Conservation (phyloP, 352 stramenopile genomes). For the Phytophthora quininea region DNA sequence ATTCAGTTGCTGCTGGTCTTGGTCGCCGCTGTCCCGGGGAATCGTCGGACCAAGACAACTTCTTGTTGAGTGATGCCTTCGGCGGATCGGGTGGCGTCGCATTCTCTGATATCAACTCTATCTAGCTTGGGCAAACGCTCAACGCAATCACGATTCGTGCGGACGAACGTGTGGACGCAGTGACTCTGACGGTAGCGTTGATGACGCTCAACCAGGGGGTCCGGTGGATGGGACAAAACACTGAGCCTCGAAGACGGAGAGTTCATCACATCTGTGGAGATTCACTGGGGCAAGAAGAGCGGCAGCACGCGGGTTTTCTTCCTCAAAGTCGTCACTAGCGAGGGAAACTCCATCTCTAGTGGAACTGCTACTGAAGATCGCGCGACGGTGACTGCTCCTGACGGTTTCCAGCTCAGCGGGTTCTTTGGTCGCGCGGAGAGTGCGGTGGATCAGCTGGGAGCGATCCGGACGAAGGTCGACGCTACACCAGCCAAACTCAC, state of each 20-base stretch:
- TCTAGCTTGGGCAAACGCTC: slow-evolving; percentile 7
- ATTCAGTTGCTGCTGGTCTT: background rate
- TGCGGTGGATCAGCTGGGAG: slow-evolving; percentile 7
- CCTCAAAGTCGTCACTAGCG: slow-evolving; percentile 10
- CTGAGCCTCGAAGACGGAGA: too few relatives aligned
- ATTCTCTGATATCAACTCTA: slow-evolving; percentile 23
- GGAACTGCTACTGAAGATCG: slow-evolving; percentile 10
- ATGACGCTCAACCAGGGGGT: too few relatives aligned
- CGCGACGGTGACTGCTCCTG: slow-evolving; percentile 1
- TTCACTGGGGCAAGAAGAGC: slow-evolving; percentile 16
- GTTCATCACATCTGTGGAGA: too few relatives aligned
- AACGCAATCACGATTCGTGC: slow-evolving; percentile 19
- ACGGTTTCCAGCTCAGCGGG: slow-evolving; percentile 12
- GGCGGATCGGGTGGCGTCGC: slow-evolving; percentile 8
- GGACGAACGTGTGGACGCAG: slow-evolving; percentile 3
- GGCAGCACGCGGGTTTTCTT: slow-evolving; percentile 6
- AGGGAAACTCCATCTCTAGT: slow-evolving; percentile 6
- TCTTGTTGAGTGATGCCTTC: slow-evolving; percentile 9
- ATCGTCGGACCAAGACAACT: background rate
- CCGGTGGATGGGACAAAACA: too few relatives aligned
- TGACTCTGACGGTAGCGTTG: too few relatives aligned
- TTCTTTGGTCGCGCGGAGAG: slow-evolving; percentile 9
- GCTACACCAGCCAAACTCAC: slow-evolving; percentile 6
- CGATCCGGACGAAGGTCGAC: slow-evolving; percentile 9
- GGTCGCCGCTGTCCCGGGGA: too few relatives aligned